Percentiles rank a stretch among this genome's conserved stretches.
These are phyloP conservation scores for Debaryomyces psychrophilus DNA, from an alignment of 1,139 yeast genomes.

Conservation along the genomic window DNA sequence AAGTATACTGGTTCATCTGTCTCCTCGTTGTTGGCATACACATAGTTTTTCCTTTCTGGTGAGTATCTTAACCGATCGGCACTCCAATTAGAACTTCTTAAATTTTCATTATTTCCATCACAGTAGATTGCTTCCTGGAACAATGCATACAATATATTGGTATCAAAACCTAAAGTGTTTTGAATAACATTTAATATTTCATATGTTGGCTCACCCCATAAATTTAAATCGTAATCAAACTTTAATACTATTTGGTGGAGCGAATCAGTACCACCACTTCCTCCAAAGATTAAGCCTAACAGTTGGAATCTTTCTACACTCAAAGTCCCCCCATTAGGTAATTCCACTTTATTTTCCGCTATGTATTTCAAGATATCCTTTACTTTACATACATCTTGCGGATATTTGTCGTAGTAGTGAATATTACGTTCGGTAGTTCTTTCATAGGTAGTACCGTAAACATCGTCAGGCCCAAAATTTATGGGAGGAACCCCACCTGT, in stretches of 20 bases:
- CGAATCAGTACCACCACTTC: conserved; percentile 50
- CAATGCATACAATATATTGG: conserved; percentile 56
- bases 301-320: conserved; percentile 56
- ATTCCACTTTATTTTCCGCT: conserved; percentile 23
- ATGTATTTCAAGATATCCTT: conserved; percentile 41
- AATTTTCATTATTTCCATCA: conserved; percentile 32
- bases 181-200: conserved; percentile 36
- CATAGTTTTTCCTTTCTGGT: conserved; percentile 31
- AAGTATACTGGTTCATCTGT: conserved; percentile 39
- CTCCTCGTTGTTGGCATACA: conserved; percentile 17
- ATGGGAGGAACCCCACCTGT: conserved; percentile 66
- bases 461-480: conserved; percentile 45
- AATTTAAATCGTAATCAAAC: conserved; percentile 40
- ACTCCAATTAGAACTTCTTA: conserved; percentile 45
- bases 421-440: conserved; percentile 51
- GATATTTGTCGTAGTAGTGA: conserved; percentile 52
- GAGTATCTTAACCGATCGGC: conserved; percentile 45
- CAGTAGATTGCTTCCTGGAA: conserved; percentile 62
- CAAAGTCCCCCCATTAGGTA: conserved; percentile 56
- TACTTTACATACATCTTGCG: conserved; percentile 46
- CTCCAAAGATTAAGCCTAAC: conserved; percentile 55
- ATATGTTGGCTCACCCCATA: conserved; percentile 39
- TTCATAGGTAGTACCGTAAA: conserved; percentile 49
- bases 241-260: conserved; percentile 48
- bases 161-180: conserved; percentile 46